Evolutionary conservation across 768 basidiomycete species (phyloP).

Genomic region (Peribolospora kevripleyi): DNA sequence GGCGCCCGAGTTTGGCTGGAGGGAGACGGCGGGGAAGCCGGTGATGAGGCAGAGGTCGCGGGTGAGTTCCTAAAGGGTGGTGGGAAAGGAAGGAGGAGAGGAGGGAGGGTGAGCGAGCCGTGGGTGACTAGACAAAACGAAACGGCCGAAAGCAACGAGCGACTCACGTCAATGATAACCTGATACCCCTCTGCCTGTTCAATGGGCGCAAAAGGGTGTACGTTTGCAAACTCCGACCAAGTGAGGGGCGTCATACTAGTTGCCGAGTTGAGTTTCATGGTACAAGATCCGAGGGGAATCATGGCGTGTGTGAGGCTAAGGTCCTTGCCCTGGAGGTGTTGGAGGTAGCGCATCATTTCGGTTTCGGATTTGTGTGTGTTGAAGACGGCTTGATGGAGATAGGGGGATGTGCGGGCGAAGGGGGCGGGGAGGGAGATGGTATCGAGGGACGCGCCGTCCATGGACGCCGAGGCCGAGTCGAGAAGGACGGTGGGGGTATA

Average conservation of each 20-base stretch:
- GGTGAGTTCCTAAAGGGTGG: constrained; percentile 50
- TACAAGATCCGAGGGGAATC: constrained; percentile 30
- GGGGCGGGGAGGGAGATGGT: constrained; percentile 33
- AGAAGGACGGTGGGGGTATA: constrained; percentile 29
- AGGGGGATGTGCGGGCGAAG: constrained; percentile 29
- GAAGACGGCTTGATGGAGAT: constrained; percentile 70
- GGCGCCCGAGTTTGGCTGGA: constrained; percentile 98
- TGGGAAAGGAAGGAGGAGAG: not conserved
- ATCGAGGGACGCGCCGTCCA: constrained; percentile 20
- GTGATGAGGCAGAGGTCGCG: constrained; percentile 76
- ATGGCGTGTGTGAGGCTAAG: constrained; percentile 83
- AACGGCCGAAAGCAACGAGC: not conserved
- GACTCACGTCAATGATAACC: constrained; percentile 34
- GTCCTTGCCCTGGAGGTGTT: constrained; percentile 73
- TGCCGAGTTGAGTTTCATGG: constrained; percentile 63
- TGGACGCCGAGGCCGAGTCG: constrained; percentile 15
- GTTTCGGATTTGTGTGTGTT: constrained; percentile 96
- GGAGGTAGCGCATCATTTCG: constrained; percentile 61
- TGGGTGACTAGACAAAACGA: constrained; percentile 4
- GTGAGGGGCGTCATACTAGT: constrained; percentile 93
- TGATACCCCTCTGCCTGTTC: constrained; percentile 77
- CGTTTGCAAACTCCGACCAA: constrained; percentile 66
- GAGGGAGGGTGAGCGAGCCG: not conserved
- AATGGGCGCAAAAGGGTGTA: constrained; percentile 79
- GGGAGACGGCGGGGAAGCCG: constrained; percentile 80